A percentile compares a stretch with the other conserved stretches of the same genome.
These are phyloP conservation scores for Sclerotiophoma versabilis DNA, from an alignment of 2,329 filamentous ascomycete species.

Conservation along the genomic window DNA sequence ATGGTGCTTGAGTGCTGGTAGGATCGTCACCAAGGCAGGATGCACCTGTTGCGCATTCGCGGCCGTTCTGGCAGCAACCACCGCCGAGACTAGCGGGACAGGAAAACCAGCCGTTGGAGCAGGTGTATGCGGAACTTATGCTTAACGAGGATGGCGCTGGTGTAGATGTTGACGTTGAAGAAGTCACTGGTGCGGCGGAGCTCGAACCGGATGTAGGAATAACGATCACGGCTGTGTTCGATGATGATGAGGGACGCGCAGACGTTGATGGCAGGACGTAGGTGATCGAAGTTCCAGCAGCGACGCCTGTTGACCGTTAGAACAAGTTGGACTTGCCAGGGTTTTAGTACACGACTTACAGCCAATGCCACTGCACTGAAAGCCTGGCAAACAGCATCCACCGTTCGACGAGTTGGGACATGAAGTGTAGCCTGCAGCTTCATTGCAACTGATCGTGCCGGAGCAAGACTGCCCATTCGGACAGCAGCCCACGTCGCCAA, in stretches of 20 bases:
- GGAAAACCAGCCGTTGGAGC: conserved; percentile 55
- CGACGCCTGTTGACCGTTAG: conserved; percentile 34
- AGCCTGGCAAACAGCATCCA: conserved; percentile 78
- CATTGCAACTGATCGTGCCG: conserved; percentile 68
- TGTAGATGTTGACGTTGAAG: conserved; percentile 20
- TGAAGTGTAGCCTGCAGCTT: conserved; percentile 64
- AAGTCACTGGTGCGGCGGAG: conserved; percentile 22
- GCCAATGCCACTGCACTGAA: conserved; percentile 71
- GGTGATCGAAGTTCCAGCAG: conserved; percentile 39
- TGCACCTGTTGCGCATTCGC: conserved; percentile 51
- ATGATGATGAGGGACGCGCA: conserved; percentile 41
- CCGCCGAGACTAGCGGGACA: conserved; percentile 57
- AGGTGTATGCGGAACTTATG: conserved; percentile 48
- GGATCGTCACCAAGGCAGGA: conserved; percentile 48
- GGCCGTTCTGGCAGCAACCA: conserved; percentile 58
- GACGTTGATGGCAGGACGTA: conserved; percentile 42
- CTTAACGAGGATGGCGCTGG: conserved; percentile 18
- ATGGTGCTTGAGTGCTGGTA: conserved; percentile 46
- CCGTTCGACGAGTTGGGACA: conserved; percentile 72
- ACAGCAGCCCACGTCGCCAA: conserved; percentile 79
- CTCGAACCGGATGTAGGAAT: conserved; percentile 23
- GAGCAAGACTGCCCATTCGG: conserved; percentile 69
- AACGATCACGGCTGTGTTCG: conserved; percentile 48
- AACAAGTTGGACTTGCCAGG: not conserved
- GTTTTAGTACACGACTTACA: conserved; percentile 61